Evolutionary conservation across 768 basidiomycete species (phyloP), one percentile per base, ranked within the genome.

Genomic region (Nidularia pulvinata): DNA sequence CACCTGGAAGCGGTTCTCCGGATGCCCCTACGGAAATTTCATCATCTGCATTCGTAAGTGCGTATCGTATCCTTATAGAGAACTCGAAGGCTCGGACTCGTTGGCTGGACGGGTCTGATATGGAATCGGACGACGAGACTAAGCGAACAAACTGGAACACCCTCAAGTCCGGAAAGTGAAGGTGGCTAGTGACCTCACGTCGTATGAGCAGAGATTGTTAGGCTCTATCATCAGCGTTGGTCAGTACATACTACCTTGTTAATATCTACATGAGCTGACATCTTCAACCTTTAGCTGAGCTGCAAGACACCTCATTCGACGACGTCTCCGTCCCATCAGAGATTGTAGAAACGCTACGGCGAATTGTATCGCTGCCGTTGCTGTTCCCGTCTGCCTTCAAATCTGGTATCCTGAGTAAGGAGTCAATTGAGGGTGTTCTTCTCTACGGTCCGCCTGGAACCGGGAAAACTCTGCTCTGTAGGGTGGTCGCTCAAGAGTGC

Each of bases 381-480:
- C 43, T 52, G 7, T 47, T 54, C 39, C 59, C 59, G 33, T 33
- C 35, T 42, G 35, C 47, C 32, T 62, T 60, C 51, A 57, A 59
- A 36, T 36, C 76, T 51, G 78, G 78, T 52, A 76, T 80, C 34
- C 73, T 82, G 44, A 78, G 77, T 53, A 81, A 79, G 60, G 80
- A 82, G 57, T 78, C 81, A 1, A 80, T 80, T n/a, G 80, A 79
- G 59, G 81, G 81, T 60, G 77, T 82, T 47, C 61, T 83, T 50
- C 71, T 83, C n/a, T 83, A 74, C 60, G 81, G 81, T 48, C 76
- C 76, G 19, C 76, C 76, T 1, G 76, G 76, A 47, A 77, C 75
- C 6, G 80, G 80, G 16, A 83, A 83, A 62, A 83, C 81, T 9
- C 71, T 82, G 33, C 78, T 79, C 57, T 81, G 81, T 6, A 69